A percentile compares a stretch with the other conserved stretches of the same genome.
Evolutionary conservation across 805 yeast genomes (phyloP).

Genomic region (Nakazawaea ishiwadae): DNA sequence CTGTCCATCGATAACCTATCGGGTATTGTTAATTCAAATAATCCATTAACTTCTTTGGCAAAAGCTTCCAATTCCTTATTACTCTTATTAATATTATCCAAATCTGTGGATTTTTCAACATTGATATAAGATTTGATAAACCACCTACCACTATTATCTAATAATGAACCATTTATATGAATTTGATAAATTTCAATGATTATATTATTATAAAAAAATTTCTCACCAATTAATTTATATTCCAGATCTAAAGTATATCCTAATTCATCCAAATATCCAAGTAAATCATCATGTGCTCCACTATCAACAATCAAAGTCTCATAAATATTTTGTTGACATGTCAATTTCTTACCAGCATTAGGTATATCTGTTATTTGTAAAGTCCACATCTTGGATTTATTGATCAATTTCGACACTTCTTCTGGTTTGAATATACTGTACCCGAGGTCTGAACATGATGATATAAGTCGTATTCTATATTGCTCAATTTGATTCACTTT

Average conservation of each 20-base stretch:
- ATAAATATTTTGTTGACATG: constrained; percentile 61
- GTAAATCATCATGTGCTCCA: constrained; percentile 31
- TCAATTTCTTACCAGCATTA: constrained; percentile 64
- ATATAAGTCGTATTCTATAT: constrained; percentile 42
- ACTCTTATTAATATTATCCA: constrained; percentile 64
- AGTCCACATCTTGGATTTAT: constrained; percentile 44
- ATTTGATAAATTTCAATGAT: constrained; percentile 55
- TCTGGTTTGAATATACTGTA: constrained; percentile 16
- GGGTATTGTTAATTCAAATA: constrained; percentile 67
- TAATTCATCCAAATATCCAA: constrained; percentile 48
- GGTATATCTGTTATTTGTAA: constrained; percentile 69
- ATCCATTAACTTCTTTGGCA: constrained; percentile 62
- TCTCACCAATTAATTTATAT: constrained; percentile 56
- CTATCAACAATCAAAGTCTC: constrained; percentile 52
- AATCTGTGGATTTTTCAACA: constrained; percentile 67
- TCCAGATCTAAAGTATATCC: constrained; percentile 67
- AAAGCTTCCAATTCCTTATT: constrained; percentile 56
- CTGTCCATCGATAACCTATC: constrained; percentile 82
- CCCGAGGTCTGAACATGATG: constrained; percentile 9
- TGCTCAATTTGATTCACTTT: constrained; percentile 55
- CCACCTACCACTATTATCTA: constrained; percentile 52
- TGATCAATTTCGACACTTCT: constrained; percentile 15
- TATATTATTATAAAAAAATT: constrained; percentile 57
- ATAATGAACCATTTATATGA: constrained; percentile 28
- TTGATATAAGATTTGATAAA: constrained; percentile 66